Evolutionary conservation across 257 asterid genomes (phyloP), one percentile per base, ranked within the genome.

Genomic region (Gentiana macrophylla): DNA sequence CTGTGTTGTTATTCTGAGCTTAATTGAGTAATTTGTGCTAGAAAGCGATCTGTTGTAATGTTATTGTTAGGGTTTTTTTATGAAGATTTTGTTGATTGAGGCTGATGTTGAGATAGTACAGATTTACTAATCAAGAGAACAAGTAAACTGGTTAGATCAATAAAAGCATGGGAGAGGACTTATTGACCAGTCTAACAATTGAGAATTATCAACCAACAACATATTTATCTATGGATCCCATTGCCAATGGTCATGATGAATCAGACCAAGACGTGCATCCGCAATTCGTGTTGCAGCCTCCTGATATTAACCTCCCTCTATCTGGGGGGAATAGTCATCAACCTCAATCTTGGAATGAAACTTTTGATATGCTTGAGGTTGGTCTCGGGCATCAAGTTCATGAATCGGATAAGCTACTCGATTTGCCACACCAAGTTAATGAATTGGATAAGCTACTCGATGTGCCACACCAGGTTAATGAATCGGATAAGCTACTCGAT

Each of bases 131-230:
- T 11, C 43, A 56, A 53, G 36, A 3, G 45, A 12, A 54, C 11
- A 7, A n/a, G 13, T 49, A 10, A 37, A 15, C 50, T 13, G 56
- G 32, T 34, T 63, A 3, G 24, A 35, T 49, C 57, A 34, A 5
- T 34, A 50, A 15, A 50, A 59, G 50, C 32, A 77, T 79, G 86
- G 91, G 80, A 64, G 87, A 77, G 53, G 59, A 70, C 44, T 72
- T 77, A 61, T 63, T 81, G 6, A 73, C 87, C 51, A 68, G 70
- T 62, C 41, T 85, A 51, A 72, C 77, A 62, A 80, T 85, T 78
- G 94, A 85, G 70, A 82, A 77, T 72, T 77, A 78, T 71, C 91
- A 73, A 68, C 94, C 92, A 62, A 80, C 88, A 53, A 85, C 92
- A 49, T 65, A 76, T 48, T 70, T 82, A 63, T 80, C 92, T 52